Percentiles rank a stretch among this genome's conserved stretches.
phyloP scores from a whole-genome alignment of 257 asterid genomes.

The Oldenlandia corymbosa region DNA sequence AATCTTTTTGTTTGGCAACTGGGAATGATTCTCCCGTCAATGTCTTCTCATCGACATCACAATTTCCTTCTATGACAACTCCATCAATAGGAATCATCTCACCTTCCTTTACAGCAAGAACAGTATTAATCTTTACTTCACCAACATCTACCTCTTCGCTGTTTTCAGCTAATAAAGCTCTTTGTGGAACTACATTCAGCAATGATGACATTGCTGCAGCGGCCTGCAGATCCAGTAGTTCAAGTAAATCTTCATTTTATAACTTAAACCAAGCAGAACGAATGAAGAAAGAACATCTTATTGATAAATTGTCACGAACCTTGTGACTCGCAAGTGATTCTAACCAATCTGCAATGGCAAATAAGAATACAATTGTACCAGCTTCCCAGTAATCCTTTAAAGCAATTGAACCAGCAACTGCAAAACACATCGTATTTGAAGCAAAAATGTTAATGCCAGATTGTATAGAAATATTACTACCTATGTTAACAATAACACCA shows the following conservation, averaged over 20 bases:
- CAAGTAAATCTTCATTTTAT: too few relatives aligned
- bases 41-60: slow-evolving; percentile 80
- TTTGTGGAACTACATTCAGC: slow-evolving; percentile 66
- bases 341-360: slow-evolving; percentile 78
- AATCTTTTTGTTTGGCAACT: slow-evolving; percentile 61
- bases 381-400: slow-evolving; percentile 89
- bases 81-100: slow-evolving; percentile 81
- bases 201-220: slow-evolving; percentile 67
- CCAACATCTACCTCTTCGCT: slow-evolving; percentile 66
- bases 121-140: slow-evolving; percentile 52
- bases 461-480: too few relatives aligned
- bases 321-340: slow-evolving; percentile 81
- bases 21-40: slow-evolving; percentile 91
- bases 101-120: slow-evolving; percentile 77
- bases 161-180: slow-evolving; percentile 65
- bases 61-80: slow-evolving; percentile 59
- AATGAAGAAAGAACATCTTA: too few relatives aligned
- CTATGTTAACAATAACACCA: too few relatives aligned
- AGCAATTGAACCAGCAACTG: slow-evolving; percentile 78
- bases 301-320: slow-evolving; percentile 29
- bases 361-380: slow-evolving; percentile 72
- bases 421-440: background rate
- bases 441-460: too few relatives aligned
- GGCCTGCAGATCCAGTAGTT: slow-evolving; percentile 32
- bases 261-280: too few relatives aligned